Evolutionary conservation across 345 rosid genomes (phyloP), one percentile per base, ranked within the genome.

Genomic region (Euclidium syriacum): DNA sequence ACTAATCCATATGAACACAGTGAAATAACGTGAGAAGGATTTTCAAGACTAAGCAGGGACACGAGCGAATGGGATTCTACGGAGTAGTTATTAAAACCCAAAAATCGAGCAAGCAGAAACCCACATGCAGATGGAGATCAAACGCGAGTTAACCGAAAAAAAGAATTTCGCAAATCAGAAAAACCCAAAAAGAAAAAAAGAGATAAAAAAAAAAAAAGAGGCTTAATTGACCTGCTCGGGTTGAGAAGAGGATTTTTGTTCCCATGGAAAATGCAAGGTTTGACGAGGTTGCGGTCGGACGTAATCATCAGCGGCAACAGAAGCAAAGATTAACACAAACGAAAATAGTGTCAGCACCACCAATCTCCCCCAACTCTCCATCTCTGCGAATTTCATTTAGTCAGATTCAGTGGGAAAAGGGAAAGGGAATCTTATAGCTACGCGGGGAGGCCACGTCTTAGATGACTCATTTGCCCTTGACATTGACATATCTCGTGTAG

Each of bases 281-380:
- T 84, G 58, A 16, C 99, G 95, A 71, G 96, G 95, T 25, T 63
- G 80, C 3, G 99, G 95, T 57, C 99, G 71, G 48, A 81, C 42
- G 50, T 90, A 90, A 1, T 81, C 82, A 50, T 74, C 79, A 34
- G 81, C 80, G 0, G 72, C 47, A n/a, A 67, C 83, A 29, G 80
- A 42, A 52, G 64, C 70, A 3, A 75, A 69, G 64, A 79, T 25
- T 19, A 77, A 39, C 44, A 74, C 3, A 47, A 40, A 68, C 20
- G 69, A 12, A 10, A 63, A 33, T 16, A 68, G 38, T 8, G 67
- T 41, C 4, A 59, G 6, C 23, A 73, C 24, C 57, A 63, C 60
- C 26, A 25, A 66, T 10, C 12, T 64, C 4, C 16, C 16, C 1
- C 3, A 29, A 6, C 43, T 48, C 44, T 69, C 63, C 78, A 75